A percentile compares a stretch with the other conserved stretches of the same genome.
These are phyloP conservation scores for Nitzschia putrida DNA, from an alignment of 108 stramenopile genomes.

Conservation along the genomic window DNA sequence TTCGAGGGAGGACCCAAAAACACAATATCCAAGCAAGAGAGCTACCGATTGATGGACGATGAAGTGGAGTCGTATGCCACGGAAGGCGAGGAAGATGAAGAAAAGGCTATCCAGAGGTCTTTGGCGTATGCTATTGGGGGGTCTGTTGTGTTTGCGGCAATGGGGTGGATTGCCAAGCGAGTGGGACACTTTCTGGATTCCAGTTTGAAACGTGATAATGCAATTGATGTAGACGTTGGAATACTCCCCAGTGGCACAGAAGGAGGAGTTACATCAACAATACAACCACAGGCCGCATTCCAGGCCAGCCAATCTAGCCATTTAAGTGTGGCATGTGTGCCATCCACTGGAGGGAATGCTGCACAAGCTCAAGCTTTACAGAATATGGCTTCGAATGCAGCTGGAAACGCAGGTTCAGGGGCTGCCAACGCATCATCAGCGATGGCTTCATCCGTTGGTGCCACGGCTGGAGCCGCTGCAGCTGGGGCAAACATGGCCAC, in stretches of 20 bases:
- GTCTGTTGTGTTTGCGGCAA: neutral
- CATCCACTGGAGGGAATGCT: neutral
- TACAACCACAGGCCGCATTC: neutral
- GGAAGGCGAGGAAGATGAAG: slow-evolving; percentile 18
- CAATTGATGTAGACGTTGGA: slow-evolving; percentile 7
- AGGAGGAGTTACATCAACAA: neutral
- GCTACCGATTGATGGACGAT: slow-evolving; percentile 4
- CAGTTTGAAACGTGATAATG: neutral
- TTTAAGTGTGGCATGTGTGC: neutral
- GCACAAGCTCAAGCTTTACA: slow-evolving; percentile 7
- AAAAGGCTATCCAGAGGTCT: neutral
- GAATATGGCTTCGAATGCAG: slow-evolving; percentile 16
- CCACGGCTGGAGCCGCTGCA: slow-evolving; percentile 11
- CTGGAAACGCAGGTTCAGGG: neutral
- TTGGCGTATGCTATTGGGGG: slow-evolving; percentile 4
- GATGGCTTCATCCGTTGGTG: slow-evolving; percentile 7
- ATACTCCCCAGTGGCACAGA: neutral
- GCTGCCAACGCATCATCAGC: slow-evolving; percentile 3
- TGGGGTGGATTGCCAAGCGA: neutral
- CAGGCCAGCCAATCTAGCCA: neutral
- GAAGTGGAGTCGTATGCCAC: slow-evolving; percentile 10
- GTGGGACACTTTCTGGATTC: neutral
- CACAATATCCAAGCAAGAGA: too few species aligned
- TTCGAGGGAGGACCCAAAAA: too few species aligned
- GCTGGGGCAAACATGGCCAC: slow-evolving; percentile 17